Conservation (phyloP, 2,329 filamentous ascomycete species). For the Diaporthe vexans region DNA sequence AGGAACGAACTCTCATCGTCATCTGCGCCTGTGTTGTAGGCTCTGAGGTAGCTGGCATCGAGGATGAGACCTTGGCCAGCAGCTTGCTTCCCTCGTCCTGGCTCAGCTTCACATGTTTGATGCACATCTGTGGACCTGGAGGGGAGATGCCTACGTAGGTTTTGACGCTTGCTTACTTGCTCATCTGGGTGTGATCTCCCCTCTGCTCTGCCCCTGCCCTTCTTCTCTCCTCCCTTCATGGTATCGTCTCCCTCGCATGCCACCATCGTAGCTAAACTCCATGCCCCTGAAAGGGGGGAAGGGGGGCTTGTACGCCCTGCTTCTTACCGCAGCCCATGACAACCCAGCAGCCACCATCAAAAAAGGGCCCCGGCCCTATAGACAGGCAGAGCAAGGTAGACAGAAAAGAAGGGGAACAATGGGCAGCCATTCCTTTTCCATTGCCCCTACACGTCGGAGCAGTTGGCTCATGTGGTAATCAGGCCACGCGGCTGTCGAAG, state of each 20-base stretch:
- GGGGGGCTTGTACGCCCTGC: neutral
- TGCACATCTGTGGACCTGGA: too few relatives aligned
- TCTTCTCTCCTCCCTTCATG: too few relatives aligned
- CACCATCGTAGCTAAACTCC: neutral
- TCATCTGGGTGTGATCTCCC: neutral
- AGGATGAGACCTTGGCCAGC: neutral
- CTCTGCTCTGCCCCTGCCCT: too few relatives aligned
- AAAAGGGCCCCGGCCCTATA: too few relatives aligned
- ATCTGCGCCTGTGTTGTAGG: too few relatives aligned
- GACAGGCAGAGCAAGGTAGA: neutral
- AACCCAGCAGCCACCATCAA: neutral
- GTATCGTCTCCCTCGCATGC: too few relatives aligned
- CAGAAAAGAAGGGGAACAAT: neutral
- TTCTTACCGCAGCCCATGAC: neutral
- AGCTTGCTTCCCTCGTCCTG: neutral
- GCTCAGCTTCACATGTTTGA: neutral
- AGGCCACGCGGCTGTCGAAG: neutral
- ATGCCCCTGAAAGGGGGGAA: neutral
- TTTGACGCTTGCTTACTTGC: too few relatives aligned
- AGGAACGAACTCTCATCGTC: too few relatives aligned
- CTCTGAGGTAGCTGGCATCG: neutral
- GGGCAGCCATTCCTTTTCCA: too few relatives aligned
- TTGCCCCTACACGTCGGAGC: neutral
- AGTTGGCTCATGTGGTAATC: too few relatives aligned
- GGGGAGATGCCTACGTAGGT: too few relatives aligned